A percentile compares a stretch with the other conserved stretches of the same genome.
Conservation (phyloP, 2,329 filamentous ascomycete genomes). For the Fusarium algeriense region DNA sequence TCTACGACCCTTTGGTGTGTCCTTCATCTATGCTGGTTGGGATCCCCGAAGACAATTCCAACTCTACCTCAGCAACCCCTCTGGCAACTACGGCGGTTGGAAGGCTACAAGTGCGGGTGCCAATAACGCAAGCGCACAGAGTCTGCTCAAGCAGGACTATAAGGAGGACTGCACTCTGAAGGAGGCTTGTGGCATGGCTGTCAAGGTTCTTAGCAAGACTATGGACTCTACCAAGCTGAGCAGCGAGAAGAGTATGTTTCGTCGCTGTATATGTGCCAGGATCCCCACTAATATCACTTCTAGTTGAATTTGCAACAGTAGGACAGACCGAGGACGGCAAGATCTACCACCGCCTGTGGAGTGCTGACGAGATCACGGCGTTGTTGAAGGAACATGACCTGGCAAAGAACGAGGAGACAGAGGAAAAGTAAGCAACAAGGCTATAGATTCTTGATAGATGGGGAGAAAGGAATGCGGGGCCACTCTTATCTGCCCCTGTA, state of each 20-base stretch:
- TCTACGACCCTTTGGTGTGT: slow-evolving; percentile 96
- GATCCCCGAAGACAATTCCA: slow-evolving; percentile 97
- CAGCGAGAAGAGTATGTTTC: slow-evolving; percentile 92
- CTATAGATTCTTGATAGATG: slow-evolving; percentile 49
- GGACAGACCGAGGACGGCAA: slow-evolving; percentile 94
- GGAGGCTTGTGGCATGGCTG: slow-evolving; percentile 96
- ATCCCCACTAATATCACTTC: slow-evolving; percentile 31
- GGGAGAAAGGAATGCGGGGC: slow-evolving; percentile 41
- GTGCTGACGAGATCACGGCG: slow-evolving; percentile 93
- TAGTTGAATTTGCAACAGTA: slow-evolving; percentile 98
- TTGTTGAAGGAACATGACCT: slow-evolving; percentile 95
- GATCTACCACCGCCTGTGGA: slow-evolving; percentile 98
- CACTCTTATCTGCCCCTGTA: slow-evolving; percentile 45
- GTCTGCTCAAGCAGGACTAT: slow-evolving; percentile 98
- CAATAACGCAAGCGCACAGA: slow-evolving; percentile 98
- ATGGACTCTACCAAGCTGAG: slow-evolving; percentile 99
- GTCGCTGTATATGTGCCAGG: background rate
- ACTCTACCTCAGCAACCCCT: slow-evolving; percentile 98
- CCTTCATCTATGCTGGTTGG: slow-evolving; percentile 99
- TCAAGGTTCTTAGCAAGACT: slow-evolving; percentile 99
- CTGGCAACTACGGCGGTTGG: slow-evolving; percentile 99
- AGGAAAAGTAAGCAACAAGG: slow-evolving; percentile 66
- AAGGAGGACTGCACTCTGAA: slow-evolving; percentile 97
- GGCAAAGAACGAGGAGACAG: slow-evolving; percentile 83
- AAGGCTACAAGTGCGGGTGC: slow-evolving; percentile 98